phyloP scores from a whole-genome alignment of 805 yeast genomes.

The Starmerella tilneyi region DNA sequence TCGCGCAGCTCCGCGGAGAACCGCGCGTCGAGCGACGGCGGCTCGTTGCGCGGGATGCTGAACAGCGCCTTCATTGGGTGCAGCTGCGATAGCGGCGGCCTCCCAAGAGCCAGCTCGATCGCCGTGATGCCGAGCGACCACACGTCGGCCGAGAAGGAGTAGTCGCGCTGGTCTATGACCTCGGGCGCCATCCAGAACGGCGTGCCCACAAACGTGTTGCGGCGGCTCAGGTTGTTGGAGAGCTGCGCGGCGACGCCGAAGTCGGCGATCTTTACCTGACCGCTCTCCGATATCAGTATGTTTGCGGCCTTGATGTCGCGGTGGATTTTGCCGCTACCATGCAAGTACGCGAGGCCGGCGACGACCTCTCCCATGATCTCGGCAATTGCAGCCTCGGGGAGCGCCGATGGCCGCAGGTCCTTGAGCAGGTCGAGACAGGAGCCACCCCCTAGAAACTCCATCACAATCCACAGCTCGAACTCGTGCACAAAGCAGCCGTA shows the following conservation, averaged over 20 bases:
- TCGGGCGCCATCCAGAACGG: conserved; percentile 99
- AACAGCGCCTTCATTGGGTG: conserved; percentile 46
- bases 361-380: conserved; percentile 46
- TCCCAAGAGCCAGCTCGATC: conserved; percentile 59
- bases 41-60: conserved; percentile 40
- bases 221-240: conserved; percentile 44
- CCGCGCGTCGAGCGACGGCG: conserved; percentile 35
- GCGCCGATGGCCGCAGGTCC: conserved; percentile 38
- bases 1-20: conserved; percentile 48
- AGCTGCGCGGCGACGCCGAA: conserved; percentile 89
- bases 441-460: conserved; percentile 77
- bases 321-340: conserved; percentile 64
- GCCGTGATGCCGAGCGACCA: conserved; percentile 78
- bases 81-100: conserved; percentile 54
- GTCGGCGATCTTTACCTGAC: conserved; percentile 82
- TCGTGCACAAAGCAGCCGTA: conserved; percentile 63
- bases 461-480: conserved; percentile 63
- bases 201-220: conserved; percentile 39
- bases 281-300: conserved; percentile 55
- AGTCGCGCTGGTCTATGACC: conserved; percentile 76
- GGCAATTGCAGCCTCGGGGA: conserved; percentile 47
- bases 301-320: conserved; percentile 93
- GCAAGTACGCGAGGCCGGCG: conserved; percentile 55
- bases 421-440: conserved; percentile 53
- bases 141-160: conserved; percentile 62